Percentiles rank a stretch among this genome's conserved stretches.
Conservation (phyloP, 2,329 filamentous ascomycete genomes). For the Penicillium sp. region DNA sequence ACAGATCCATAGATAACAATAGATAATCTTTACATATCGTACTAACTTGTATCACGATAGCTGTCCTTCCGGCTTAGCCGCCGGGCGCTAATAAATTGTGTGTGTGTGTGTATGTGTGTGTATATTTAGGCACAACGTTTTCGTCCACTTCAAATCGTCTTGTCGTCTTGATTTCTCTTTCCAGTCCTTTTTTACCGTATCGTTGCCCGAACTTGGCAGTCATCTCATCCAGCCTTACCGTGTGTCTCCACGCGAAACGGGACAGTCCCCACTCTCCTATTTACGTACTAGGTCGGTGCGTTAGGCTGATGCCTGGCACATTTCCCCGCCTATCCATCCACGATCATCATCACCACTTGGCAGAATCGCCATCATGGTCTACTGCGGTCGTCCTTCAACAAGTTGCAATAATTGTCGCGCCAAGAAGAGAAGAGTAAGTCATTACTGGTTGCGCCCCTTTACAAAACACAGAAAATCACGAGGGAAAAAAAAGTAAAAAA, state of each 20-base stretch:
- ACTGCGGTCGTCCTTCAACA: neutral
- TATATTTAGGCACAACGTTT: neutral
- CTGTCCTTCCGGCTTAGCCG: neutral
- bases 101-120: neutral
- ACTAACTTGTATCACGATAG: neutral
- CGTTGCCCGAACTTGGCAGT: neutral
- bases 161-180: neutral
- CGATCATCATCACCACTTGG: neutral
- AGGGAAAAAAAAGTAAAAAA: neutral
- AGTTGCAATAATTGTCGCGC: neutral
- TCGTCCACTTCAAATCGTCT: neutral
- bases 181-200: neutral
- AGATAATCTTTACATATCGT: too few relatives aligned
- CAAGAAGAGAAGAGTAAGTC: neutral
- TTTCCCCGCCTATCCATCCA: neutral
- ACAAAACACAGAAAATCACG: neutral
- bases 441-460: neutral
- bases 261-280: neutral
- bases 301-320: neutral
- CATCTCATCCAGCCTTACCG: neutral
- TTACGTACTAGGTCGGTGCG: neutral
- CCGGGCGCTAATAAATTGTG: neutral
- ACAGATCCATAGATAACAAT: too few relatives aligned
- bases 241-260: neutral
- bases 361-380: neutral